phyloP scores from a whole-genome alignment of 1,284 basidiomycete species.

The Ganoderma sinense region DNA sequence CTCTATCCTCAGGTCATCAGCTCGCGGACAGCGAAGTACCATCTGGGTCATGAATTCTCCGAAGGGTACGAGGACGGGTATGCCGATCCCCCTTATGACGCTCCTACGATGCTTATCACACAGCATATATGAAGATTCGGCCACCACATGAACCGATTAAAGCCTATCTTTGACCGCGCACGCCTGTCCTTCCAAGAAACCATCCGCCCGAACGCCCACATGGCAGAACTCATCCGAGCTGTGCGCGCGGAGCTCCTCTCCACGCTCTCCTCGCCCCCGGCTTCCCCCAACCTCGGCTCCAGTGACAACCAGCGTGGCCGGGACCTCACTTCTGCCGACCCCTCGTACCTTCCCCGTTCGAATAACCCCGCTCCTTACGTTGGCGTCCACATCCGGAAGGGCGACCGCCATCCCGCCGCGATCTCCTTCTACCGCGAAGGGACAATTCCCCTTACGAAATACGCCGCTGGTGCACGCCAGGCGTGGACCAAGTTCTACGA shows the following conservation, averaged over 20 bases:
- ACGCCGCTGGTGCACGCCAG: constrained; percentile 48
- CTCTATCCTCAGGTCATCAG: constrained; percentile 57
- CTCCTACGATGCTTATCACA: no score
- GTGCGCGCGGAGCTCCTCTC: constrained; percentile 56
- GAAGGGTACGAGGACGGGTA: constrained; percentile 71
- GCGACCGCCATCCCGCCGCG: constrained; percentile 58
- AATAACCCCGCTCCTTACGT: constrained; percentile 49
- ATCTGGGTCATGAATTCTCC: constrained; percentile 61
- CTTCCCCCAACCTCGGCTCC: constrained; percentile 1
- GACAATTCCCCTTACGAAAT: constrained; percentile 59
- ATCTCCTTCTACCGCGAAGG: constrained; percentile 50
- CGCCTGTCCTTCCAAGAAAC: constrained; percentile 54
- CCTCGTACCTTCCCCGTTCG: constrained; percentile 7
- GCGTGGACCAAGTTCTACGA: constrained; percentile 53
- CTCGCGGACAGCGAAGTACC: constrained; percentile 68
- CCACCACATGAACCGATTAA: constrained; percentile 59
- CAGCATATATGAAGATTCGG: constrained; percentile 50
- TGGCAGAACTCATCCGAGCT: constrained; percentile 53
- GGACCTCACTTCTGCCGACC: constrained; percentile 16
- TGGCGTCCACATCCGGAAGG: constrained; percentile 65
- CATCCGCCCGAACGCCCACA: constrained; percentile 61
- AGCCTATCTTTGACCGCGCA: constrained; percentile 59
- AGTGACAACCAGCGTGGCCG: constrained; percentile 11
- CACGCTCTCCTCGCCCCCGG: constrained; percentile 34
- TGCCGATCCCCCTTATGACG: constrained; percentile 32